A percentile compares a stretch with the other conserved stretches of the same genome.
These are phyloP conservation scores for Candida loeiensis DNA, from an alignment of 805 yeast genomes.

Conservation along the genomic window DNA sequence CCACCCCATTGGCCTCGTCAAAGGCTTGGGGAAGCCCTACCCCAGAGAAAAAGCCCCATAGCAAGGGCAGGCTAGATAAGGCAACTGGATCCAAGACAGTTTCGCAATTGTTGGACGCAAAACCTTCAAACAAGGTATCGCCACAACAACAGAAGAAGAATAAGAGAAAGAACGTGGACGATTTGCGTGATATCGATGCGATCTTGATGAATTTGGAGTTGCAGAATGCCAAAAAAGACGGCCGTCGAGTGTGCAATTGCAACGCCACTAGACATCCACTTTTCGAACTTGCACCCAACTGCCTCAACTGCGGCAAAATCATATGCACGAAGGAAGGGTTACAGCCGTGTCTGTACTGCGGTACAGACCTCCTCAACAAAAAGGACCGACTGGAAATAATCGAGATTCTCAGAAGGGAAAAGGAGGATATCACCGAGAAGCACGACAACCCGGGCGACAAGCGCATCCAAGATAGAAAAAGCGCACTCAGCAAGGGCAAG, in stretches of 20 bases:
- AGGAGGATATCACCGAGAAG: slow-evolving; percentile 26
- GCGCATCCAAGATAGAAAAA: slow-evolving; percentile 15
- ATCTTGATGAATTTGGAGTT: slow-evolving; percentile 54
- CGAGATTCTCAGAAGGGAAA: slow-evolving; percentile 52
- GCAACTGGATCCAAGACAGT: slow-evolving; percentile 35
- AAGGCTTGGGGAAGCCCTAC: slow-evolving; percentile 6
- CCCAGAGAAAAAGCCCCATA: slow-evolving; percentile 6
- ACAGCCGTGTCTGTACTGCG: slow-evolving; percentile 86
- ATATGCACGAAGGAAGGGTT: slow-evolving; percentile 88
- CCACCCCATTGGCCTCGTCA: slow-evolving; percentile 9
- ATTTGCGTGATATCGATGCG: slow-evolving; percentile 60
- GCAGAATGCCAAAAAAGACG: slow-evolving; percentile 10
- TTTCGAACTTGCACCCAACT: slow-evolving; percentile 87
- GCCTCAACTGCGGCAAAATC: slow-evolving; percentile 90
- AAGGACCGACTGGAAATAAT: slow-evolving; percentile 62
- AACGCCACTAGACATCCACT: slow-evolving; percentile 87
- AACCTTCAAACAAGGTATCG: slow-evolving; percentile 26
- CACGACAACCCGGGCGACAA: slow-evolving; percentile 16
- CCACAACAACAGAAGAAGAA: slow-evolving; percentile 27
- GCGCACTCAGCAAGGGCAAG: slow-evolving; percentile 22
- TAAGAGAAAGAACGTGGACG: slow-evolving; percentile 48
- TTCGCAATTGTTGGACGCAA: slow-evolving; percentile 44
- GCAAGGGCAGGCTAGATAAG: slow-evolving; percentile 13
- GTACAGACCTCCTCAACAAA: slow-evolving; percentile 55
- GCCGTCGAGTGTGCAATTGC: slow-evolving; percentile 59